Evolutionary conservation across 129 eudicot genomes (phyloP).

Genomic region (Centrapalus pauciflorus): DNA sequence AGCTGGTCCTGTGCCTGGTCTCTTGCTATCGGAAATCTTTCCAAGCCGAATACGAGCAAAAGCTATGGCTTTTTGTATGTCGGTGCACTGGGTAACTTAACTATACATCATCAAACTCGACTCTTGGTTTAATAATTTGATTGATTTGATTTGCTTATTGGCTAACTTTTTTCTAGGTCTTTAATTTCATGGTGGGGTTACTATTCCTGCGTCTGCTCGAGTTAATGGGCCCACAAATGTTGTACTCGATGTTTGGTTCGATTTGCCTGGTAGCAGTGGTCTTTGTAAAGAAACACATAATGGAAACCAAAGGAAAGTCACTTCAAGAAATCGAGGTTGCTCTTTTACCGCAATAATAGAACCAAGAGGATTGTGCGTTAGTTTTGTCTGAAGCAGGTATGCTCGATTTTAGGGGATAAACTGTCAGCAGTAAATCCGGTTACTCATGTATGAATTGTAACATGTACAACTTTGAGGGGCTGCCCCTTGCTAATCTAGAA

Average conservation of each 20-base stretch:
- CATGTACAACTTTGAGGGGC: too few species aligned
- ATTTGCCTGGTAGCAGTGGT: conserved; percentile 76
- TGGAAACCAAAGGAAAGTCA: conserved; percentile 93
- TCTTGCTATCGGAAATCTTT: conserved; percentile 76
- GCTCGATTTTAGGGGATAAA: too few species aligned
- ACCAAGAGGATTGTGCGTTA: too few species aligned
- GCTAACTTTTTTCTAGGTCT: conserved; percentile 36
- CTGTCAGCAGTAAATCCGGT: too few species aligned
- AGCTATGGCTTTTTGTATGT: conserved; percentile 97
- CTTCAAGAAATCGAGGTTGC: conserved; percentile 99
- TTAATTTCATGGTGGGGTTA: conserved; percentile 81
- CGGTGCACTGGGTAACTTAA: conserved; percentile 96
- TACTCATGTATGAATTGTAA: too few species aligned
- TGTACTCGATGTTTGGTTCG: conserved; percentile 65
- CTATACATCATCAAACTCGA: background rate
- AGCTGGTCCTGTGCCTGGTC: conserved; percentile 96
- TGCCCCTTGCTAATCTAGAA: too few species aligned
- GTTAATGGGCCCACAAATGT: conserved; percentile 64
- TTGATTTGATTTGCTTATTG: too few species aligned
- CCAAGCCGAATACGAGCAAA: conserved; percentile 88
- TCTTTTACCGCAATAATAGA: conserved; percentile 61
- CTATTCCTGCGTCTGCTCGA: conserved; percentile 80
- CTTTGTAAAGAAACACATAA: conserved; percentile 68
- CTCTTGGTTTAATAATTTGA: background rate
- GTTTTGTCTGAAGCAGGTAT: too few species aligned